Percentiles rank a stretch among this genome's conserved stretches.
Evolutionary conservation across 345 rosid genomes (phyloP).

Genomic region (Corchorus capsularis): DNA sequence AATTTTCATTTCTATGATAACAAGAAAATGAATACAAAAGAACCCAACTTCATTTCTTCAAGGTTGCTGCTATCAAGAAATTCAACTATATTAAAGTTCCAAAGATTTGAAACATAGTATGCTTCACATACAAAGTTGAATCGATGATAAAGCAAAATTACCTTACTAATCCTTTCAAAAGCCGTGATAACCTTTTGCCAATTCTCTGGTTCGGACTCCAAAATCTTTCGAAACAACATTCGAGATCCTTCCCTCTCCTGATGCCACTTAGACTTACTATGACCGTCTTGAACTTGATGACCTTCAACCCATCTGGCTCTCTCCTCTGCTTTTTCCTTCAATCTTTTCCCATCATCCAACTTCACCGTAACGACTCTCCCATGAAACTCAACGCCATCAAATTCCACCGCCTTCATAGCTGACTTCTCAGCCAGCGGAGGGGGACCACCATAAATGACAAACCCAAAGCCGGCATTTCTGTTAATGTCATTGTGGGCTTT

Average conservation of each 20-base stretch:
- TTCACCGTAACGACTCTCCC: slow-evolving; percentile 90
- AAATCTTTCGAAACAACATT: slow-evolving; percentile 48
- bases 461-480: slow-evolving; percentile 87
- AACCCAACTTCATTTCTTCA: too few species aligned
- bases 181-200: slow-evolving; percentile 93
- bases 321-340: slow-evolving; percentile 61
- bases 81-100: too few species aligned
- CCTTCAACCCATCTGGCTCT: slow-evolving; percentile 71
- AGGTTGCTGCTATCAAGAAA: too few species aligned
- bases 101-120: neutral
- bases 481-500: slow-evolving; percentile 63
- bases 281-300: slow-evolving; percentile 40
- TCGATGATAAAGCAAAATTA: slow-evolving; percentile 25
- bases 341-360: slow-evolving; percentile 82
- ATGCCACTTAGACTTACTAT: slow-evolving; percentile 70
- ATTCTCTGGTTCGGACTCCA: slow-evolving; percentile 75
- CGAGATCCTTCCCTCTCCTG: slow-evolving; percentile 72
- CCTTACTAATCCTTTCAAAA: slow-evolving; percentile 86
- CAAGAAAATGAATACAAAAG: too few species aligned
- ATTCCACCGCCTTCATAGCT: slow-evolving; percentile 81
- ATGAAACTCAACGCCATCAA: slow-evolving; percentile 89
- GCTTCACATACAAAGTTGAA: neutral
- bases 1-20: too few species aligned
- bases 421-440: slow-evolving; percentile 46
- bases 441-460: slow-evolving; percentile 60